Conservation (phyloP, 768 basidiomycete species). For the Amyloporia xantha region DNA sequence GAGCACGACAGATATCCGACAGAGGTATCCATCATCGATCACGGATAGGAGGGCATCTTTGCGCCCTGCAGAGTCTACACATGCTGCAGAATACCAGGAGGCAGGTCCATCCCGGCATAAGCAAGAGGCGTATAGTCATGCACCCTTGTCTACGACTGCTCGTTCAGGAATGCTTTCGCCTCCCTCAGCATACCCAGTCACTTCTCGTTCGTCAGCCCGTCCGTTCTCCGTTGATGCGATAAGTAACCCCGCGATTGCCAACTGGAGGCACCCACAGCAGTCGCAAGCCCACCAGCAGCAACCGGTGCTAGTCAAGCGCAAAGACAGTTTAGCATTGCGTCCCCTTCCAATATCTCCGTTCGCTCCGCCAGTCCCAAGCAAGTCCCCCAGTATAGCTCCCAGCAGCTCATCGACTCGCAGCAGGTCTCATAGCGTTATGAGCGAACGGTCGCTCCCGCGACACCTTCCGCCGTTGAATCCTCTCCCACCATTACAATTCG, state of each 20-base stretch:
- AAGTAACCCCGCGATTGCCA: neutral
- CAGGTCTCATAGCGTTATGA: constrained; percentile 13
- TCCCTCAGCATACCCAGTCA: constrained; percentile 6
- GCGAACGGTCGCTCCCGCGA: constrained; percentile 4
- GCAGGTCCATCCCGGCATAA: neutral
- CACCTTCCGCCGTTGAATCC: constrained; percentile 16
- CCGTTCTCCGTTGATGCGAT: constrained; percentile 2
- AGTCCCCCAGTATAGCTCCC: constrained; percentile 7
- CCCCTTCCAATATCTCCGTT: constrained; percentile 17
- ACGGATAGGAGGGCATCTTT: neutral
- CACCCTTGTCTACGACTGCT: constrained; percentile 1
- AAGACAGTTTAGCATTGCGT: constrained; percentile 18
- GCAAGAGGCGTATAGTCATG: neutral
- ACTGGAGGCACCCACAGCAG: constrained; percentile 3
- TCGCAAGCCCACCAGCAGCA: constrained; percentile 1
- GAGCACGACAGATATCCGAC: constrained; percentile 15
- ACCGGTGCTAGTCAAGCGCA: constrained; percentile 17
- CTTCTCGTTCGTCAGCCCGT: constrained; percentile 1
- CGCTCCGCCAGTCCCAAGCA: constrained; percentile 9
- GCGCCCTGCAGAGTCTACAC: neutral
- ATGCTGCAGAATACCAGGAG: constrained; percentile 3
- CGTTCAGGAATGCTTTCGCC: constrained; percentile 3
- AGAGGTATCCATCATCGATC: constrained; percentile 8
- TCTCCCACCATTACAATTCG: constrained; percentile 15
- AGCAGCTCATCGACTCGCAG: constrained; percentile 6